phyloP scores from a whole-genome alignment of 2,329 filamentous ascomycete genomes.

The Aspergillus tanneri region DNA sequence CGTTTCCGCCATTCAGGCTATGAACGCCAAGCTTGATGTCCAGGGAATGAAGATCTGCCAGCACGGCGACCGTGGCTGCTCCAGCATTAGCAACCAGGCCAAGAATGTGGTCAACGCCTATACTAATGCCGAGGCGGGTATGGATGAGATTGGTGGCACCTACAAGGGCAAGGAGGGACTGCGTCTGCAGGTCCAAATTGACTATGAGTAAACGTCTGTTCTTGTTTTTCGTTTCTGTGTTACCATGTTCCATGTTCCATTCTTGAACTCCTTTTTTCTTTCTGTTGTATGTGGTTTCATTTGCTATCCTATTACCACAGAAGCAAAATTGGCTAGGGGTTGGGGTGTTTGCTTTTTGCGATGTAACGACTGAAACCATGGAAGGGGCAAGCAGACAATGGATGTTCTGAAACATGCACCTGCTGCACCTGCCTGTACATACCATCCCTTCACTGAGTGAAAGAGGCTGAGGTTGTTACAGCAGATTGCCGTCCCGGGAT shows the following conservation, averaged over 20 bases:
- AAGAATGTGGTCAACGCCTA: constrained; percentile 34
- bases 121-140: constrained; percentile 26
- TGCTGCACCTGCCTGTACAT: too few relatives aligned
- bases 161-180: constrained; percentile 26
- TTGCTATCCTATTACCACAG: too few relatives aligned
- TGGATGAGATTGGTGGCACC: constrained; percentile 33
- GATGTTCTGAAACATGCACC: too few relatives aligned
- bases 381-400: too few relatives aligned
- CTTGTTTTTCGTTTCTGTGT: constrained; percentile 10
- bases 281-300: constrained; percentile 3
- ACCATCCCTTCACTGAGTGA: too few relatives aligned
- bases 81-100: constrained; percentile 28
- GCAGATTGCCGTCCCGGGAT: too few relatives aligned
- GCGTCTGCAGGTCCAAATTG: constrained; percentile 33
- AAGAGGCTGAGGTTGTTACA: too few relatives aligned
- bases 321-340: constrained; percentile 15
- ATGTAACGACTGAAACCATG: too few relatives aligned
- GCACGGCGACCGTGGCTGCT: constrained; percentile 30
- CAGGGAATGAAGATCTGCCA: constrained; percentile 42
- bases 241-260: constrained; percentile 9
- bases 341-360: constrained; percentile 12
- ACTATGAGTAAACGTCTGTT: constrained; percentile 26
- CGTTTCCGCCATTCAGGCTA: constrained; percentile 41
- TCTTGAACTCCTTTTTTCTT: constrained; percentile 12
- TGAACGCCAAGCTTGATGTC: constrained; percentile 27